Conservation (phyloP, 208 protist species). For the Acanthamoeba healyi region DNA sequence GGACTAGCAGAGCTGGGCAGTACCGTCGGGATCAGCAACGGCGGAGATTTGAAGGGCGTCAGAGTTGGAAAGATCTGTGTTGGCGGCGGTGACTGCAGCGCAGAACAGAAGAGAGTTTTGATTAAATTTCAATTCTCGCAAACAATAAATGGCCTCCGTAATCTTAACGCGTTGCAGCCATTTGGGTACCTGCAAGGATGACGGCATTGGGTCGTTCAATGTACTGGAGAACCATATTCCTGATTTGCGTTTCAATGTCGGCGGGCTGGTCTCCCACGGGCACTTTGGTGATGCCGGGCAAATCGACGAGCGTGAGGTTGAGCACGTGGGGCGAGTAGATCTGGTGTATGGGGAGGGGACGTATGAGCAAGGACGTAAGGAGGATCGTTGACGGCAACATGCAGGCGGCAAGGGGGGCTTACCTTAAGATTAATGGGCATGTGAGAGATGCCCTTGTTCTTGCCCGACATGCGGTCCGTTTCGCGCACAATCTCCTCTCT, state of each 20-base stretch:
- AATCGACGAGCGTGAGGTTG: constrained; percentile 99
- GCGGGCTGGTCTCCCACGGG: constrained; percentile 98
- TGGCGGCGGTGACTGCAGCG: constrained; percentile 96
- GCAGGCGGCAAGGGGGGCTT: no score
- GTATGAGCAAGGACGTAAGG: constrained; percentile 81
- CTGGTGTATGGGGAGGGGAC: not conserved
- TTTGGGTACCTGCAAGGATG: constrained; percentile 94
- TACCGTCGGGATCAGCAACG: constrained; percentile 96
- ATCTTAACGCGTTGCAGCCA: not conserved
- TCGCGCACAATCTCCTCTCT: constrained; percentile 95
- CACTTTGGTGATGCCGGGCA: constrained; percentile 99
- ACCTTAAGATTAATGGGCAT: constrained; percentile 98
- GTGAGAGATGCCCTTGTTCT: constrained; percentile 95
- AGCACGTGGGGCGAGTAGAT: constrained; percentile 94
- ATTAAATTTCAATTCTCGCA: not conserved
- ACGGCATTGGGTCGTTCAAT: constrained; percentile 97
- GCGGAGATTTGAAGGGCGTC: constrained; percentile 98
- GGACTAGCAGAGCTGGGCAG: not conserved
- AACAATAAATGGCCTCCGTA: no score
- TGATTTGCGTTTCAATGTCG: constrained; percentile 98
- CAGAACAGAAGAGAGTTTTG: not conserved
- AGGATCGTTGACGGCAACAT: no score
- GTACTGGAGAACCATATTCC: constrained; percentile 97
- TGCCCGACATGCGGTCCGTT: constrained; percentile 97
- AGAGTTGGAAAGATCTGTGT: constrained; percentile 99